Conservation (phyloP, 2,329 filamentous ascomycete genomes). For the Trichoderma simmonsii region DNA sequence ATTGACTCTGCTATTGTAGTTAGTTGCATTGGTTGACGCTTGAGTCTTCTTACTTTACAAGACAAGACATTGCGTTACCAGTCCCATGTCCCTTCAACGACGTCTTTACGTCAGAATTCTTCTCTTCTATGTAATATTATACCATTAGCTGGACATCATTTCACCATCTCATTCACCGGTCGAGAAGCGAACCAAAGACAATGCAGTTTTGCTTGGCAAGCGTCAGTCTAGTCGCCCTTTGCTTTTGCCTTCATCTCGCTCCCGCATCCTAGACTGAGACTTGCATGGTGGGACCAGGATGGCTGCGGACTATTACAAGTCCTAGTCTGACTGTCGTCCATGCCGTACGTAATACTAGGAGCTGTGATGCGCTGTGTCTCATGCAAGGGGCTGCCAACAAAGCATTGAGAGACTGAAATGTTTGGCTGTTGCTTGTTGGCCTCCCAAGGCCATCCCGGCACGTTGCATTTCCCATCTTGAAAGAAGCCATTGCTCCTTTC, state of each 20-base stretch:
- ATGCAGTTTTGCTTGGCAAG: not conserved
- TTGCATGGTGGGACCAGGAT: conserved; percentile 9
- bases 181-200: not conserved
- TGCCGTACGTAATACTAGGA: not conserved
- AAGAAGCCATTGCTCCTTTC: not conserved
- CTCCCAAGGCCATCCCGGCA: not conserved
- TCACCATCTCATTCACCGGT: not conserved
- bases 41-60: not conserved
- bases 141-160: not conserved
- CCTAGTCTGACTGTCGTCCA: not conserved
- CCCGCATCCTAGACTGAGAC: conserved; percentile 1
- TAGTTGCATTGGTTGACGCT: not conserved
- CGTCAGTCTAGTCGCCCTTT: not conserved
- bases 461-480: not conserved
- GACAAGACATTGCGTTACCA: not conserved
- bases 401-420: not conserved
- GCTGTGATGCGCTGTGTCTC: not conserved
- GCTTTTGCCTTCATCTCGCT: conserved; percentile 2
- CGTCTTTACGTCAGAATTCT: not conserved
- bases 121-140: not conserved
- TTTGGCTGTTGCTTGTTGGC: not conserved
- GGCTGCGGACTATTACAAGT: not conserved
- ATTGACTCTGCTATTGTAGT: not conserved
- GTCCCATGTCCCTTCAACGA: not conserved
- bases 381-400: conserved; percentile 1